Base-by-base conservation (phyloP, 192 early-diverging fungal genomes). In the Backusella macrospora region DNA sequence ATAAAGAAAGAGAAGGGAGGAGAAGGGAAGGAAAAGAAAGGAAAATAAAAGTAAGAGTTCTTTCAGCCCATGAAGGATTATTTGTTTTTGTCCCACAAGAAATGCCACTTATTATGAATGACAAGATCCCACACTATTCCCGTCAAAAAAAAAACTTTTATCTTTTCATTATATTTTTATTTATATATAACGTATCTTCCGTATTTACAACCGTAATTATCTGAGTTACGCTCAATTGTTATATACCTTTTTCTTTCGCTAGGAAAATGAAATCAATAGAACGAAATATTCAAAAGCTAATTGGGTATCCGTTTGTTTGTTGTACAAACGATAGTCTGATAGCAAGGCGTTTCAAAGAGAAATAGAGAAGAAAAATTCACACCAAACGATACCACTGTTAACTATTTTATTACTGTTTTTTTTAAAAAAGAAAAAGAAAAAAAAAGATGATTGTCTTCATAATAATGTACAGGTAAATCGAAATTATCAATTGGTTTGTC, bases 71-170 rank as follows among this genome's bases (percentile, higher is more conserved):
- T 9, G 52, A 59, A 26, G 21, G 4, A 12, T 13, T 59, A 8
- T 59, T 59, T 59, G 52, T 59, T 59, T 59, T 59, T 59, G 52
- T 59, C 52, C 18, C 26, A 59, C 52, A 55, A 55, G 7, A 55
- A 5, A 18, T 18, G 52, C 12, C 52, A 26, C 23, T 55, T 9
- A 55, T 21, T 9, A 26, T 55, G 23, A 23, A 55, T 55, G 52
- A 23, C 52, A 55, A 55, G 52, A n/a, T 55, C 52, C 23, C 52
- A 55, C 52, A 55, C 52, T 55, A 55, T 55, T 55, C 23, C 6
- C 16, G 52, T 2, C 12, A 21, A 9, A 34, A n/a, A n/a, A n/a
- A n/a, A n/a, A n/a, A n/a, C 52, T 55, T 55, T 26, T 55, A 8
- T 55, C 21, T 12, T 21, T 59, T 59, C 7, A 49, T 18, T 18